Evolutionary conservation across 371 early-diverging fungal genomes (phyloP).

Genomic region (Vittaforma corneae): DNA sequence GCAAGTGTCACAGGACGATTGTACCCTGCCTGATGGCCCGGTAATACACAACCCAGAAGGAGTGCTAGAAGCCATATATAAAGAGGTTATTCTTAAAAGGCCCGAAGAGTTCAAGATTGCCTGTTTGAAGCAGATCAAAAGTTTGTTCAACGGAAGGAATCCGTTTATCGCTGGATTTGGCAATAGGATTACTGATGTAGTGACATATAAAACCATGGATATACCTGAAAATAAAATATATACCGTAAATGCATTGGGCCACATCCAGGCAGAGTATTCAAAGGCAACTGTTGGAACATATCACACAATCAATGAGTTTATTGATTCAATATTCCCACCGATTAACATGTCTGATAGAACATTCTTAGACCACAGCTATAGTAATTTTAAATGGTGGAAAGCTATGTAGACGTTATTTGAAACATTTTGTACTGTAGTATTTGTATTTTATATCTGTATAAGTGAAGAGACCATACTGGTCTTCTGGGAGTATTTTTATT

Average conservation of each 20-base stretch:
- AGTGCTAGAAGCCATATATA: conserved; percentile 67
- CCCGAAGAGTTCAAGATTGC: conserved; percentile 95
- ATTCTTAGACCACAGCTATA: conserved; percentile 19
- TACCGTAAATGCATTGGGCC: conserved; percentile 81
- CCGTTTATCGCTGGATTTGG: conserved; percentile 97
- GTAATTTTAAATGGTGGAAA: conserved; percentile 40
- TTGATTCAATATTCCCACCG: conserved; percentile 83
- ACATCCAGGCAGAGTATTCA: conserved; percentile 69
- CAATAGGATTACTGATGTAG: conserved; percentile 80
- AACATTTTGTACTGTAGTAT: background rate
- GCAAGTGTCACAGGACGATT: conserved; percentile 72
- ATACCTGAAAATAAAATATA: conserved; percentile 84
- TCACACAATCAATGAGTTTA: conserved; percentile 65
- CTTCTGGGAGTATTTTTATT: too few relatives aligned
- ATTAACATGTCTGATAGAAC: conserved; percentile 11
- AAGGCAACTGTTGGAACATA: conserved; percentile 26
- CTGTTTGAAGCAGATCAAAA: conserved; percentile 74
- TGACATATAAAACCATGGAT: conserved; percentile 81
- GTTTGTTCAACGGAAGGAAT: conserved; percentile 63
- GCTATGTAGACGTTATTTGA: background rate
- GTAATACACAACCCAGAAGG: conserved; percentile 90
- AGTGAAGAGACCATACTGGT: too few relatives aligned
- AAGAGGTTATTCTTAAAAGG: conserved; percentile 79
- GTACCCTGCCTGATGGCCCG: conserved; percentile 83
- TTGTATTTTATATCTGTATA: too few relatives aligned